phyloP scores from a whole-genome alignment of 176 grass and related monocot species.

The Rhynchospora tenuis region DNA sequence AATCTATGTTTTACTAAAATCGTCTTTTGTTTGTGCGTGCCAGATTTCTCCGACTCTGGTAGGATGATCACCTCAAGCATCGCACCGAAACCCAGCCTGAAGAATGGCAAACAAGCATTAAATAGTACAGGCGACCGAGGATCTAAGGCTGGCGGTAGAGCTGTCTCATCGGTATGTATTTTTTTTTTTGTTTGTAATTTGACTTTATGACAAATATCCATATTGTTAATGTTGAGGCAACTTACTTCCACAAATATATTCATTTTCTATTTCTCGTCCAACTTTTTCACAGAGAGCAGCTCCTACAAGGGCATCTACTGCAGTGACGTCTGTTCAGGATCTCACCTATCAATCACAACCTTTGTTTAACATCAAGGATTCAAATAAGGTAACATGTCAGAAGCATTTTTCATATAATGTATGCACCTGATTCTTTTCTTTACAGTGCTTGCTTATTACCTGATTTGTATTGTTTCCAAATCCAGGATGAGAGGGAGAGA shows the following conservation, averaged over 20 bases:
- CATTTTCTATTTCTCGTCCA: not conserved
- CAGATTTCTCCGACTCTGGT: conserved; percentile 65
- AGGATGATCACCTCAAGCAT: conserved; percentile 59
- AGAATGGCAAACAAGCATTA: conserved; percentile 55
- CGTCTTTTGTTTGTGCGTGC: conserved; percentile 17
- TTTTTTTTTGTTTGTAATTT: conserved; percentile 6
- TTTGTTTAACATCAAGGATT: conserved; percentile 94
- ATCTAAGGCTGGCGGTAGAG: conserved; percentile 55
- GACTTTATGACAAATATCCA: not conserved
- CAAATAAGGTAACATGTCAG: conserved; percentile 65
- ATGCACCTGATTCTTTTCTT: not conserved
- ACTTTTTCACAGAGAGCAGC: conserved; percentile 49
- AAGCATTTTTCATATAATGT: not conserved
- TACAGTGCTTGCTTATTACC: conserved; percentile 1
- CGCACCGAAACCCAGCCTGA: conserved; percentile 57
- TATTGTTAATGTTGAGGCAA: not conserved
- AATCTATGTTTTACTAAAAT: conserved; percentile 16
- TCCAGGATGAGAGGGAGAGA: conserved; percentile 91
- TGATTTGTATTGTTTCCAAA: conserved; percentile 26
- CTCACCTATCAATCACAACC: conserved; percentile 56
- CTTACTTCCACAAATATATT: not conserved
- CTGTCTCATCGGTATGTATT: conserved; percentile 46
- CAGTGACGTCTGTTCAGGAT: conserved; percentile 68
- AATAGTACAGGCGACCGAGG: conserved; percentile 45
- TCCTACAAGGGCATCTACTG: conserved; percentile 62